Base-by-base conservation (phyloP, 2,329 filamentous ascomycete species). In the Cadophora gregata region DNA sequence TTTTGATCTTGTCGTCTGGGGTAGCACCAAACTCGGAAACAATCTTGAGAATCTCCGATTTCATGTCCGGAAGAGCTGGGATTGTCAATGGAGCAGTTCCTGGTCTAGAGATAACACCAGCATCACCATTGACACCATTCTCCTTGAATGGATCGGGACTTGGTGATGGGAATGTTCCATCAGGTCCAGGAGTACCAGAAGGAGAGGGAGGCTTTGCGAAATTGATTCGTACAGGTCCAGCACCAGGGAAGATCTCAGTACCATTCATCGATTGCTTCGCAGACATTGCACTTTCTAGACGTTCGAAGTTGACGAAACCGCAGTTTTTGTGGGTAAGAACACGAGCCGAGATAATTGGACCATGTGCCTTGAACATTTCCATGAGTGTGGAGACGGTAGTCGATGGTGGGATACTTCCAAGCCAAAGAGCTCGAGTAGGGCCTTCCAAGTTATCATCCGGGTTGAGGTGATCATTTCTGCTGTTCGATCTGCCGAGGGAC, bases 251-350 rank as follows among this genome's bases (percentile, higher is more conserved):
- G 68, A 99, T 97, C 79, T 99, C 96, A 80, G 97, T 97, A 75
- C 93, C 93, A 75, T 98, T 98, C 80, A 97, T 89, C 76, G 90
- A 86, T 16, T 89, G 89, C 78, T 95, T 96, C 19, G 96, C 96
- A 67, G 93, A 89, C 47, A 97, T 90, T 64, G 96, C 96, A 77
- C 93, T 97, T 71, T 98, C 94, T 33, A 96, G 81, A 67, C 88
- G 90, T 79, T 98, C 93, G 75, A 97, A 99, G 79, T 99, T 99
- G 77, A 99, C 95, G 74, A 99, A 99, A 3, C 95, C 96, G 77
- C 96, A 99, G 80, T 97, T 98, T 85, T 99, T 99, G 83, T 99
- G 93, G 0, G 96, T 98, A 69, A 99, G 84, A 4, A 99, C 96
- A 70, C 96, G 88, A 31, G 93, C 95, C 3, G 95, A 97, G 71